Base-by-base conservation (phyloP, 2,329 filamentous ascomycete genomes). In the Rhytidhysteron rufulum region DNA sequence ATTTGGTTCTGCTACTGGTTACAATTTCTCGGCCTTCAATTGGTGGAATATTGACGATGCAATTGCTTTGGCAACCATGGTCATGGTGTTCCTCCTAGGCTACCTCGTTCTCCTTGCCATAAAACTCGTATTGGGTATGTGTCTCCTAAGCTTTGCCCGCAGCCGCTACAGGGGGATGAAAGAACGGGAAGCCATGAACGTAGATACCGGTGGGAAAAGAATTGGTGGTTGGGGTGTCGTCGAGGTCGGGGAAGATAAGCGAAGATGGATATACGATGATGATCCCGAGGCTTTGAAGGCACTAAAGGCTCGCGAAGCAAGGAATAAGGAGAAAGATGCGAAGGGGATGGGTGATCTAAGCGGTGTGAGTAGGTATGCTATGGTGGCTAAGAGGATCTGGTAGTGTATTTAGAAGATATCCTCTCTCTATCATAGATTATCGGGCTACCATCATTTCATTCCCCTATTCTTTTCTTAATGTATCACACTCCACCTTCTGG, bases 351-450 rank as follows among this genome's bases (percentile, higher is more conserved):
- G 57, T 45, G 62, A 65, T 40, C 80, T 80, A 66, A 85, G 75
- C 57, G 80, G 70, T 61, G 88, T 82, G 47, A 80, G 75, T 53
- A 77, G 93, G 54, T 98, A 96, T 69, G 88, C 89, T 60, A 96
- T 97, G 93, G 84, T 89, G 54, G 88, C 88, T 1, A 97, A 96
- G 75, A 78, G 93, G 61, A 98, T 98, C 54, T 98, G 93, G 93
- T 97, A 68, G 55, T 8, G 13, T 27, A 27, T 27, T 13, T 27
- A 8, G 24, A n/a, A n/a, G n/a, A n/a, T n/a, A n/a, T n/a, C n/a
- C n/a, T n/a, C n/a, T n/a, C n/a, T n/a, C n/a, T n/a, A n/a, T n/a
- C n/a, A n/a, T n/a, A n/a, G n/a, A n/a, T n/a, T n/a, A n/a, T n/a
- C n/a, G n/a, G n/a, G n/a, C n/a, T n/a, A n/a, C n/a, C n/a, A n/a